phyloP scores from a whole-genome alignment of 2,329 filamentous ascomycete genomes.

The Pyrenophora graminea region DNA sequence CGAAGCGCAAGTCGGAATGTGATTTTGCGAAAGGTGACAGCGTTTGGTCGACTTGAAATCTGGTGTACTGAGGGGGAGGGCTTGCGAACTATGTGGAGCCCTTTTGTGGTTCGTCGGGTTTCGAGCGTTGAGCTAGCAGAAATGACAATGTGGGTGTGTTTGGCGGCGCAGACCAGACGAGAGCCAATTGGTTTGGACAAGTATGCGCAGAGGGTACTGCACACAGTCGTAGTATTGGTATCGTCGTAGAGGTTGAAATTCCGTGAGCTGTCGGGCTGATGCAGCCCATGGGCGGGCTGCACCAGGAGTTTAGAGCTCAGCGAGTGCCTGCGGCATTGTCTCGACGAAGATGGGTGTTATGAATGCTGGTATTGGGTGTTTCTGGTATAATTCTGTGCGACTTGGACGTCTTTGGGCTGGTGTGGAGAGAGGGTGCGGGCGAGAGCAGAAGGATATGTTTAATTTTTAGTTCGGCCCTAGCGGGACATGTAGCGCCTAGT shows the following conservation, averaged over 20 bases:
- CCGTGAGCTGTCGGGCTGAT: conserved; percentile 82
- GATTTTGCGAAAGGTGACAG: conserved; percentile 22
- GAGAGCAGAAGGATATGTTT: conserved; percentile 28
- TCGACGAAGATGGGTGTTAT: conserved; percentile 48
- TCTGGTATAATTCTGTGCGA: conserved; percentile 39
- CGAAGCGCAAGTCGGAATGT: conserved; percentile 4
- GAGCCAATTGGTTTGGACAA: conserved; percentile 37
- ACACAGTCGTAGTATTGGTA: conserved; percentile 43
- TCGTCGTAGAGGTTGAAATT: conserved; percentile 59
- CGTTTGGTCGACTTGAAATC: conserved; percentile 29
- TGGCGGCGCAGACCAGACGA: conserved; percentile 41
- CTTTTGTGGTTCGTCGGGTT: conserved; percentile 39
- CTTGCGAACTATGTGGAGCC: conserved; percentile 46
- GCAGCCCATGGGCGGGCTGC: conserved; percentile 21
- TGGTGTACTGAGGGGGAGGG: conserved; percentile 41
- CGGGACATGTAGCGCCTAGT: conserved; percentile 25
- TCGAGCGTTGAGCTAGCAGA: conserved; percentile 34
- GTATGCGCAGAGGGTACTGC: conserved; percentile 40
- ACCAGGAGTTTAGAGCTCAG: conserved; percentile 71
- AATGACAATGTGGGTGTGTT: conserved; percentile 38
- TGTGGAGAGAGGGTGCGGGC: conserved; percentile 38
- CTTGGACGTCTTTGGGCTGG: conserved; percentile 48
- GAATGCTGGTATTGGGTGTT: conserved; percentile 27
- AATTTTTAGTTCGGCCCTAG: conserved; percentile 32
- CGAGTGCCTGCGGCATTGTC: conserved; percentile 54